Evolutionary conservation across 352 stramenopile genomes (phyloP), one percentile per base, ranked within the genome.

Genomic region (Globisporangium okanoganense): DNA sequence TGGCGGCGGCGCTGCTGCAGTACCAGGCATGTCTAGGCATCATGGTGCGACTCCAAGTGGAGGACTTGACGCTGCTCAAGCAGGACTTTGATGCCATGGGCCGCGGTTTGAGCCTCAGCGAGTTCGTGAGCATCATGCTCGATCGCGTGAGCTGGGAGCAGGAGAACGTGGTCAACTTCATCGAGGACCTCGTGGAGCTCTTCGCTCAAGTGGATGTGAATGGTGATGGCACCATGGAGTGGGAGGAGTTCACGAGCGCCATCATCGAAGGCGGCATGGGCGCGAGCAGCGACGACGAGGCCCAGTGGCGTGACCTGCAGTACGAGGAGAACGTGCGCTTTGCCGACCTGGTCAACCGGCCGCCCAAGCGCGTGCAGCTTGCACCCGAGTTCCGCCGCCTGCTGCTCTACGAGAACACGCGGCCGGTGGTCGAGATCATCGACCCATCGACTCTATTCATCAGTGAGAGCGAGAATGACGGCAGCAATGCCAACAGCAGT

Each of bases 251-350:
- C 51, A 93, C 84, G 33, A 87, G 75, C 27, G 81, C 82, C 8
- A 88, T 93, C 54, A 91, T 93, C 54, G 84, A 93, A 60, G 80
- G 77, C 27, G 82, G 84, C 56, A 91, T 93, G 83, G 71, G 81
- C 12, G 73, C 67, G 0, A 75, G 50, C 6, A 69, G 72, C 25
- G 47, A 53, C 20, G 66, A 78, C 29, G 70, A 72, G 8, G 57
- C 73, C 9, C 69, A 83, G 38, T 80, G 78, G 72, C 69, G 79
- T 44, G 81, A 89, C 51, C 47, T 90, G 61, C 76, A 88, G 68
- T 93, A 93, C 54, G 83, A 91, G 43, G 81, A 93, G 35, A 69
- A 87, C 66, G 24, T 62, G 8, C 62, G 54, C 29, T 91, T 90
- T 53, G 59, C 69, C 0, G 83, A 91, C 22, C 47, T 63, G 1